Conservation (phyloP, 148 eudicot genomes). For the Vaccinium corymbosum region DNA sequence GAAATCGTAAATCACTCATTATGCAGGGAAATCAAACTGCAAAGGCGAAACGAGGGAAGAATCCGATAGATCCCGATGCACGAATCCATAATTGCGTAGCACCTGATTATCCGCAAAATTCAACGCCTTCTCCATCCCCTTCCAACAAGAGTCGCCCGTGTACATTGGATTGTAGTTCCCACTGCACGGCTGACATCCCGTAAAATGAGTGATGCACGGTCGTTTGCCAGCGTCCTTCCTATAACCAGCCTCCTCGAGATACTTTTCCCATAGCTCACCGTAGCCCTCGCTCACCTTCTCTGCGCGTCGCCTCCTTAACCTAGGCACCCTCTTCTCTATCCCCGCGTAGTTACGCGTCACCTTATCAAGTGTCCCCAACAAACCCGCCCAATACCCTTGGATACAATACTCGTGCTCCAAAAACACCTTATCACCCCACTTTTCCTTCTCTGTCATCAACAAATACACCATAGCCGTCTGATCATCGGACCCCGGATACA, state of each 20-base stretch:
- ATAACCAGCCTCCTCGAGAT: not conserved
- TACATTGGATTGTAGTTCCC: conserved; percentile 20
- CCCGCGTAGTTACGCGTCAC: not conserved
- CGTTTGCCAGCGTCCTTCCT: not conserved
- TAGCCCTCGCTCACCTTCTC: conserved; percentile 18
- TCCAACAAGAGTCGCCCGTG: conserved; percentile 19
- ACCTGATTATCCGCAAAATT: conserved; percentile 30
- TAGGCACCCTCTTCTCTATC: not conserved
- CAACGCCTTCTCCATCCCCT: conserved; percentile 24
- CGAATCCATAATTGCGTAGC: conserved; percentile 20
- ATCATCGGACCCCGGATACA: conserved; percentile 18
- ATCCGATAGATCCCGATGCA: conserved; percentile 14
- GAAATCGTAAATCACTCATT: not conserved
- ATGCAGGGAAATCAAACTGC: not conserved
- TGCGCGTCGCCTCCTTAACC: conserved; percentile 7
- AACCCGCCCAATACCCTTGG: conserved; percentile 21
- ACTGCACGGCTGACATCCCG: conserved; percentile 29
- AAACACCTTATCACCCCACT: conserved; percentile 18
- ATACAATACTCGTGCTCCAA: conserved; percentile 18
- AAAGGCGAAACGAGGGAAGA: conserved; percentile 19
- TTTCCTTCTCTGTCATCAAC: conserved; percentile 16
- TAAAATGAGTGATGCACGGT: conserved; percentile 26
- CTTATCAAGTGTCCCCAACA: conserved; percentile 7
- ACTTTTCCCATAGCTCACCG: conserved; percentile 3
- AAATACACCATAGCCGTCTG: conserved; percentile 24